Base-by-base conservation (phyloP, 2,329 filamentous ascomycete species). In the Cordyceps fumosorosea region DNA sequence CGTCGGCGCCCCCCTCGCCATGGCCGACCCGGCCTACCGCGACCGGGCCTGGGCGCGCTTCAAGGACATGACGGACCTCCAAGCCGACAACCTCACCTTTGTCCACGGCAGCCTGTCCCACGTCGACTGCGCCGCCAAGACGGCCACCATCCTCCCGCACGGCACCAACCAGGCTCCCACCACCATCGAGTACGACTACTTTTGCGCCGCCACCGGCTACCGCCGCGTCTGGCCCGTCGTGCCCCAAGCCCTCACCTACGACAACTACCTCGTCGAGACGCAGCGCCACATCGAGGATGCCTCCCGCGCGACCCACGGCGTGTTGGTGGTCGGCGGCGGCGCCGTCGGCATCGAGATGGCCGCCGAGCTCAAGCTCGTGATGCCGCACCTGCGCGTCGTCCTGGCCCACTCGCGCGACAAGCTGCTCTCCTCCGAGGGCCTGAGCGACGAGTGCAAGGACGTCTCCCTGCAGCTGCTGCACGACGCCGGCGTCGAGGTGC, bases 341-440 rank as follows among this genome's bases (percentile, higher is more conserved):
- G 90, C 90, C 5, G 90, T 93, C 1, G 90, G 90, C 11, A 86
- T 93, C 60, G 90, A 93, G 72, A 91, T 93, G 81, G 89, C 90
- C 0, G 85, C 88, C 1, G 90, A 93, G 75, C 77, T 93, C 58
- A 93, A 92, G 74, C 73, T 83, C 51, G 76, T 85, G 26, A 81
- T 87, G 65, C 89, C 90, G 0, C 69, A 82, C 14, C 76, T 85
- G 59, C 81, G 82, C 45, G 87, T 93, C 16, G 89, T 84, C 1
- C 81, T 93, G 1, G 83, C 91, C 4, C 90, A 93, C 71, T 92
- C 89, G 3, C 80, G 89, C 20, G 77, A 82, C 29, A 83, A 84
- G 68, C 81, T 93, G 1, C 79, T 93, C 6, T 91, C 89, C 0
- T 85, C 88, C 0, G 90, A 95, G 74, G 84, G 83, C 2, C 79